Conservation (phyloP, 768 basidiomycete species). For the Russula olivacea region DNA sequence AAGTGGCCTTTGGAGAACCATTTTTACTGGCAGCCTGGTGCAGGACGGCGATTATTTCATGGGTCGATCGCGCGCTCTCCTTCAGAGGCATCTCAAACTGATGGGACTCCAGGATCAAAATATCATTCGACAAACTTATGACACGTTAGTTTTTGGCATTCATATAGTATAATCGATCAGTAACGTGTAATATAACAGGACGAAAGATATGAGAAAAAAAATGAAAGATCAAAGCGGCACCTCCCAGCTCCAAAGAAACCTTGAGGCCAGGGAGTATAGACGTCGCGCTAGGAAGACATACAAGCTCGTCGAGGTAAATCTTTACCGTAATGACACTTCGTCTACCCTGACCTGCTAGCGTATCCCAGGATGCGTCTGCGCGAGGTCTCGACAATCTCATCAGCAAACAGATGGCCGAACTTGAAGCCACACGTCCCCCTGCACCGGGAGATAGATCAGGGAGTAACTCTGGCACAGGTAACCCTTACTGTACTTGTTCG, state of each 20-base stretch:
- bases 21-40: neutral
- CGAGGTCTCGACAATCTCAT: neutral
- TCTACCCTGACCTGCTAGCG: neutral
- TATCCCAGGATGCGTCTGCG: neutral
- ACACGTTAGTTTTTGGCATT: neutral
- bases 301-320: neutral
- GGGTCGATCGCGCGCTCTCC: neutral
- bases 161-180: neutral
- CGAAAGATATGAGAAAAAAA: rapidly evolving
- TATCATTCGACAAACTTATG: rapidly evolving
- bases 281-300: neutral
- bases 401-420: neutral
- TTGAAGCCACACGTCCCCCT: neutral
- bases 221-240: neutral
- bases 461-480: neutral
- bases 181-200: neutral
- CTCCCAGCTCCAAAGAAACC: neutral
- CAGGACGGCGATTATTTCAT: neutral
- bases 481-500: neutral
- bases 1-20: neutral
- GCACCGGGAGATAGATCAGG: neutral
- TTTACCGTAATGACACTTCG: neutral
- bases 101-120: neutral
- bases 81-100: neutral
- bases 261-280: neutral